Evolutionary conservation across 768 basidiomycete genomes (phyloP).

Genomic region (Podaxis sp.): DNA sequence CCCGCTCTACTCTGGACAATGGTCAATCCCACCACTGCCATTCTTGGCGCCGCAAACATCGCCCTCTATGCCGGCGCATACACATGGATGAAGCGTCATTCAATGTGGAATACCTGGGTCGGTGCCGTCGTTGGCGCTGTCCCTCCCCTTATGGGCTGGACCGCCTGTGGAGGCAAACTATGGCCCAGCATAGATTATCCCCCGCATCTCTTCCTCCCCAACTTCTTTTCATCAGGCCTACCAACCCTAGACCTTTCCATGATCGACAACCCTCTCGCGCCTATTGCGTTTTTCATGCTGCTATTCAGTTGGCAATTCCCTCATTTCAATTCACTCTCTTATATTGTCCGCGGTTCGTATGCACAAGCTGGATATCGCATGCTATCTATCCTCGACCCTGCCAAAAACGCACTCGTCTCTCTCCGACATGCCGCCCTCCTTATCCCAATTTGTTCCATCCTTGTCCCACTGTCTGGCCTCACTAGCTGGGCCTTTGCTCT

Average conservation of each 20-base stretch:
- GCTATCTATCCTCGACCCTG: conserved; percentile 77
- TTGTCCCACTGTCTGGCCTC: conserved; percentile 85
- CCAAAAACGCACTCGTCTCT: conserved; percentile 79
- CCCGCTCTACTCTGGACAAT: conserved; percentile 73
- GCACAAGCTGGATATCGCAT: conserved; percentile 92
- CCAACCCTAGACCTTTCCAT: conserved; percentile 38
- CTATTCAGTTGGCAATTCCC: conserved; percentile 99
- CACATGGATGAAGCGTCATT: conserved; percentile 87
- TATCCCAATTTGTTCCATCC: conserved; percentile 70
- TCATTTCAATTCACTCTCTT: conserved; percentile 92
- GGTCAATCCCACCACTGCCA: conserved; percentile 83
- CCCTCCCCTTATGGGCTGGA: conserved; percentile 98
- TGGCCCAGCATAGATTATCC: conserved; percentile 63
- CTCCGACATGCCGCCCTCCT: conserved; percentile 79
- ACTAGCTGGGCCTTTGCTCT: conserved; percentile 90
- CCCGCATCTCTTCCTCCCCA: conserved; percentile 54
- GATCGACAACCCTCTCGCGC: conserved; percentile 77
- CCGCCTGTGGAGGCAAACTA: conserved; percentile 82
- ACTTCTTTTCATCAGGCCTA: conserved; percentile 41
- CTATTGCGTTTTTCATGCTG: conserved; percentile 75
- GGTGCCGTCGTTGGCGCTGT: conserved; percentile 89
- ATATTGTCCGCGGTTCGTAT: conserved; percentile 83
- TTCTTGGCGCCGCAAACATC: conserved; percentile 81
- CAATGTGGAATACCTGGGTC: conserved; percentile 87
- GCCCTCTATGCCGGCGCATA: conserved; percentile 88